These are phyloP conservation scores for Paratinospora sagittata DNA, from an alignment of 164 flowering plant genomes.

Conservation along the genomic window DNA sequence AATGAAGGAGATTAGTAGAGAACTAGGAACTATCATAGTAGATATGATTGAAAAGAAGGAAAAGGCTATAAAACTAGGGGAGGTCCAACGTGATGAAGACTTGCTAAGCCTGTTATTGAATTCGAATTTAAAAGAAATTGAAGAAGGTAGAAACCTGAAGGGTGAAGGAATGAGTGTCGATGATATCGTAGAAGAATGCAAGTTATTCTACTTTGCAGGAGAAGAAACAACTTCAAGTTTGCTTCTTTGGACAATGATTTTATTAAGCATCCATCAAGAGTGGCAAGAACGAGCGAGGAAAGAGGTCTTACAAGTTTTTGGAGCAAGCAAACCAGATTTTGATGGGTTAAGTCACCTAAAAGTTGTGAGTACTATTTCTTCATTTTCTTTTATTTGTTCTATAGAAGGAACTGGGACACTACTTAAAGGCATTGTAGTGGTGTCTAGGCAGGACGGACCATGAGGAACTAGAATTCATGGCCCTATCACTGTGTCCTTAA, in stretches of 20 bases:
- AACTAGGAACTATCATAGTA: not conserved
- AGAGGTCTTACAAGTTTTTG: conserved; percentile 16
- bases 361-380: conserved; percentile 14
- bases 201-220: conserved; percentile 19
- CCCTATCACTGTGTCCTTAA: too few relatives aligned
- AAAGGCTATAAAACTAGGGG: conserved; percentile 8
- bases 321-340: conserved; percentile 7
- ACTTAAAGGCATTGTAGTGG: too few relatives aligned
- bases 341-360: conserved; percentile 17
- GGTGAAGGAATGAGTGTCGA: conserved; percentile 13
- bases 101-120: conserved; percentile 20
- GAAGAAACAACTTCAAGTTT: conserved; percentile 12
- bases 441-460: too few relatives aligned
- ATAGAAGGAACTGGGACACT: too few relatives aligned
- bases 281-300: conserved; percentile 15
- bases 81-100: conserved; percentile 8
- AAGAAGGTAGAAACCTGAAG: conserved; percentile 1
- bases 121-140: conserved; percentile 14
- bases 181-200: conserved; percentile 20
- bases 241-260: conserved; percentile 17
- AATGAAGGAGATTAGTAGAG: conserved; percentile 13
- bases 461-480: too few relatives aligned
- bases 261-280: conserved; percentile 10
- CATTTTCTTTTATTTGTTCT: not conserved
- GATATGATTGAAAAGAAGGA: conserved; percentile 19